Evolutionary conservation across 768 basidiomycete genomes (phyloP).

Genomic region (Clavaria fumosa): DNA sequence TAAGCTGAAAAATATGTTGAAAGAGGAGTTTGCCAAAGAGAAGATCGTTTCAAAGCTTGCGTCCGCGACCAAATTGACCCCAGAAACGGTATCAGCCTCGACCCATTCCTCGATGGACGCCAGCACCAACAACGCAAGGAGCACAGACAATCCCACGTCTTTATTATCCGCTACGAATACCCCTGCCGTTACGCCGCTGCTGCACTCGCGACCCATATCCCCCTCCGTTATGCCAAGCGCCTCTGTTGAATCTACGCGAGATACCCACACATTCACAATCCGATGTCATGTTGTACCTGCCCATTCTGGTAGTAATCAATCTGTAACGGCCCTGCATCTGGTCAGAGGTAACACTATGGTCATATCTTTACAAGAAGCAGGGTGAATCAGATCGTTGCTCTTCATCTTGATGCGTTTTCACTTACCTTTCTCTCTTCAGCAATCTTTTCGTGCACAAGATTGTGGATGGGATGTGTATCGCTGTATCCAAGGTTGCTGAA

Average conservation of each 20-base stretch:
- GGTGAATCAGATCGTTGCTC: constrained; percentile 28
- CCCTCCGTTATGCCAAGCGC: constrained; percentile 20
- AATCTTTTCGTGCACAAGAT: constrained; percentile 37
- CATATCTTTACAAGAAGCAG: constrained; percentile 44
- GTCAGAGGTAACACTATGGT: constrained; percentile 29
- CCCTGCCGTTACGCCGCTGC: constrained; percentile 24
- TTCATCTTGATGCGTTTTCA: background rate
- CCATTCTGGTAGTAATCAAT: constrained; percentile 21
- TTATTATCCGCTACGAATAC: constrained; percentile 33
- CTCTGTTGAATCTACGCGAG: constrained; percentile 14
- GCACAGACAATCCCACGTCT: constrained; percentile 26
- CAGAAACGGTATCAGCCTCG: constrained; percentile 3
- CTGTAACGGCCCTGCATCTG: constrained; percentile 31
- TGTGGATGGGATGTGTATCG: constrained; percentile 31
- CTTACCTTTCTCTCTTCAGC: constrained; percentile 20
- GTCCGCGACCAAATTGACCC: background rate
- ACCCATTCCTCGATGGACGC: constrained; percentile 10
- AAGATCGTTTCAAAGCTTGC: constrained; percentile 13
- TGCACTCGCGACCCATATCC: constrained; percentile 21
- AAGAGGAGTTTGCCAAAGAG: constrained; percentile 32
- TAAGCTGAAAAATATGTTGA: constrained; percentile 59
- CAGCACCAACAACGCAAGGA: constrained; percentile 16
- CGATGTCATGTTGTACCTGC: constrained; percentile 36
- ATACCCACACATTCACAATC: constrained; percentile 17
- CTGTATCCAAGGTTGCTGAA: constrained; percentile 18